These are phyloP conservation scores for Cicer arietinum DNA, from an alignment of 306 rosid genomes.

Conservation along the genomic window DNA sequence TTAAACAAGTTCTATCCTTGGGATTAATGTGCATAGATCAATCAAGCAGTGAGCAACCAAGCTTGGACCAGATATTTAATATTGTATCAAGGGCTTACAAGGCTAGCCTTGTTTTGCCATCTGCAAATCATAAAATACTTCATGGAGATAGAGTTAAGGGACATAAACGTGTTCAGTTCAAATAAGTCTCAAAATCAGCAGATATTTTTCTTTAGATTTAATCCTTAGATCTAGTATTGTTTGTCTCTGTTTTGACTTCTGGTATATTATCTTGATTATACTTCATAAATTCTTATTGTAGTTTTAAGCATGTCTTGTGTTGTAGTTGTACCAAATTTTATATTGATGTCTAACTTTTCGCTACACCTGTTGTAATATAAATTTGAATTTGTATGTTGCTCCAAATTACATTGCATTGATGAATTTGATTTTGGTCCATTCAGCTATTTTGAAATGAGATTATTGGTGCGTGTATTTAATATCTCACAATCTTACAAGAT, in stretches of 20 bases:
- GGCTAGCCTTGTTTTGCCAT: conserved; percentile 43
- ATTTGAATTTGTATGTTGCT: background rate
- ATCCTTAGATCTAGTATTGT: conserved; percentile 21
- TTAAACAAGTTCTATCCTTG: conserved; percentile 47
- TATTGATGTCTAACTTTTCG: background rate
- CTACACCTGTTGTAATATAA: background rate
- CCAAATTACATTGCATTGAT: too few relatives aligned
- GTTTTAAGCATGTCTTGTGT: too few relatives aligned
- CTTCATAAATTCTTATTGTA: background rate
- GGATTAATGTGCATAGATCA: conserved; percentile 63
- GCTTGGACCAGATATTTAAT: conserved; percentile 45
- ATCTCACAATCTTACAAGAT: too few relatives aligned
- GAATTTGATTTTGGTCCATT: too few relatives aligned
- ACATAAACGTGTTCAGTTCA: conserved; percentile 38
- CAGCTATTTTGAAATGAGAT: too few relatives aligned
- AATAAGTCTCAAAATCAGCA: conserved; percentile 20
- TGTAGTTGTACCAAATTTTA: background rate
- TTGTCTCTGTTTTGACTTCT: background rate
- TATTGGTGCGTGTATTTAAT: too few relatives aligned
- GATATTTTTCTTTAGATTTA: background rate
- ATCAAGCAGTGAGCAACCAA: conserved; percentile 48
- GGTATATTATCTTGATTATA: background rate
- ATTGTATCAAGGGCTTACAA: conserved; percentile 51
- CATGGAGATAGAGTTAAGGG: conserved; percentile 52
- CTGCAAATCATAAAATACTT: conserved; percentile 40